Conservation (phyloP, 257 asterid species). For the Henckelia pumila region DNA sequence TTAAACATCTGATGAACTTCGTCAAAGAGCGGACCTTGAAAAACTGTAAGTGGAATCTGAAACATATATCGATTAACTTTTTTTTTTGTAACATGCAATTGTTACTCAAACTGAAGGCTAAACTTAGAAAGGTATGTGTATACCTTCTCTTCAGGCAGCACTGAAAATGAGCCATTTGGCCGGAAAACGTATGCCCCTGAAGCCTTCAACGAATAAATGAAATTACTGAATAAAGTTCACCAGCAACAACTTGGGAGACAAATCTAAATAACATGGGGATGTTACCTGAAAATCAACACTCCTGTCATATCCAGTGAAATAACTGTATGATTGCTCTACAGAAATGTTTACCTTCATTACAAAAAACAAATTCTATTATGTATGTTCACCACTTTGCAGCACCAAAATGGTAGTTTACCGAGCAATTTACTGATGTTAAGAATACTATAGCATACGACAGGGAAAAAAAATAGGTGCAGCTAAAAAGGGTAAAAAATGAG, state of each 20-base stretch:
- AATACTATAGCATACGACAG: background rate
- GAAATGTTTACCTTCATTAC: slow-evolving; percentile 60
- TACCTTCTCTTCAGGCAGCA: slow-evolving; percentile 47
- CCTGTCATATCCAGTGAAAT: slow-evolving; percentile 67
- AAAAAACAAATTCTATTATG: slow-evolving; percentile 17
- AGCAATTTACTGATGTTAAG: background rate
- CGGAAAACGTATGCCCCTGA: slow-evolving; percentile 79
- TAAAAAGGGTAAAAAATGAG: slow-evolving; percentile 1
- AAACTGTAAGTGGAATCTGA: slow-evolving; percentile 45
- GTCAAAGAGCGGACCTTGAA: slow-evolving; percentile 60
- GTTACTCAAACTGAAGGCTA: background rate
- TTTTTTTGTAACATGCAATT: slow-evolving; percentile 19
- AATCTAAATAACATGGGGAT: background rate
- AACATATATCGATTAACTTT: background rate
- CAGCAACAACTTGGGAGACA: background rate
- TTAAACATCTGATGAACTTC: slow-evolving; percentile 70
- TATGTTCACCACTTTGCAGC: slow-evolving; percentile 11
- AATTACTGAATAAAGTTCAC: background rate
- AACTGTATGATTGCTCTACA: slow-evolving; percentile 78
- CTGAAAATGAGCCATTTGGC: slow-evolving; percentile 57
- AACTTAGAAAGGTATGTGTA: background rate
- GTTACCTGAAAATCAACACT: slow-evolving; percentile 21
- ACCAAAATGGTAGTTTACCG: slow-evolving; percentile 9
- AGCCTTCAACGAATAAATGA: slow-evolving; percentile 38
- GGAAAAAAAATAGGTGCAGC: background rate